A percentile compares a stretch with the other conserved stretches of the same genome.
These are phyloP conservation scores for Globisporangium polare DNA, from an alignment of 352 stramenopile species.

Conservation along the genomic window DNA sequence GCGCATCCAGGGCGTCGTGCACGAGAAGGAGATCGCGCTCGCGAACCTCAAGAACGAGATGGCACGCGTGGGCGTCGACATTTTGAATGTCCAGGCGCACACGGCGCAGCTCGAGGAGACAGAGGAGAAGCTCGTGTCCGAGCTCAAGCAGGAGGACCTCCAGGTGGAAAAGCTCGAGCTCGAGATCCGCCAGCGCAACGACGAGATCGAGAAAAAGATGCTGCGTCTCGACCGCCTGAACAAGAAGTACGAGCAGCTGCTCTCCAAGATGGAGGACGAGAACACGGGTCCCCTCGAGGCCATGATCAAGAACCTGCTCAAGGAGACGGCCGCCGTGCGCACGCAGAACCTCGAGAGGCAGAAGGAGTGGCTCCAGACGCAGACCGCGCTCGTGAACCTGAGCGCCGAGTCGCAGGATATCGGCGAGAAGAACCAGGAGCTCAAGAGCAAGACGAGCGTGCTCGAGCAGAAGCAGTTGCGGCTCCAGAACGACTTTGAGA, in stretches of 20 bases:
- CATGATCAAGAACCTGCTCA: slow-evolving; percentile 91
- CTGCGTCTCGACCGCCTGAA: slow-evolving; percentile 91
- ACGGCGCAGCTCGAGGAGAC: slow-evolving; percentile 84
- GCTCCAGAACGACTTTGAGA: slow-evolving; percentile 79
- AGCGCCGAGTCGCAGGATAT: slow-evolving; percentile 87
- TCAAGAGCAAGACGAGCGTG: slow-evolving; percentile 88
- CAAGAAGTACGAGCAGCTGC: slow-evolving; percentile 92
- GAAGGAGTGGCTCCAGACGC: slow-evolving; percentile 88
- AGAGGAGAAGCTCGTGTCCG: slow-evolving; percentile 65
- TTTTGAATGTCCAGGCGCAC: slow-evolving; percentile 90
- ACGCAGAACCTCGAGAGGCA: slow-evolving; percentile 77
- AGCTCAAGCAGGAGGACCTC: slow-evolving; percentile 88
- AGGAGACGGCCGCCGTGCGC: slow-evolving; percentile 78
- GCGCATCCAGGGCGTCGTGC: slow-evolving; percentile 61
- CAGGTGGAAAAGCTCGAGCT: slow-evolving; percentile 90
- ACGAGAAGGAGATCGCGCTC: slow-evolving; percentile 89
- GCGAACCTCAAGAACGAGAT: slow-evolving; percentile 92
- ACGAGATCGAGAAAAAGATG: slow-evolving; percentile 97
- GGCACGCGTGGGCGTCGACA: slow-evolving; percentile 88
- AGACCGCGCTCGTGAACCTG: slow-evolving; percentile 88
- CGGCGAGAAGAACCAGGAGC: slow-evolving; percentile 86
- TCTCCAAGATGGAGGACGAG: slow-evolving; percentile 87
- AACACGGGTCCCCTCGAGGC: slow-evolving; percentile 92
- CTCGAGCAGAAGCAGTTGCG: slow-evolving; percentile 88
- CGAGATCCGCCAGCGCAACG: slow-evolving; percentile 92